phyloP scores from a whole-genome alignment of 805 yeast species.

The Suhomyces sp. region DNA sequence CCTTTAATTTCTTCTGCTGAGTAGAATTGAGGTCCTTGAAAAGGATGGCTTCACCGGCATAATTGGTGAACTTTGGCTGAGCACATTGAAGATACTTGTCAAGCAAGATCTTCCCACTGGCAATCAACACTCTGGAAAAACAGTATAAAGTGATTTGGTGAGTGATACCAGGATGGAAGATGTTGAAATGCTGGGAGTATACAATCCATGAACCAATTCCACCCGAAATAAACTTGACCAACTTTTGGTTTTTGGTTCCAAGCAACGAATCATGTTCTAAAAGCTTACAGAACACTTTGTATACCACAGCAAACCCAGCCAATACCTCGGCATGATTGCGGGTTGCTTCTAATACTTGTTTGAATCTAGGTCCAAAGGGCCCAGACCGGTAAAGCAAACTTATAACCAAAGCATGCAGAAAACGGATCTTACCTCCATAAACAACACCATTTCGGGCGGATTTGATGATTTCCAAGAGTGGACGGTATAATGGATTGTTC shows the following conservation, averaged over 20 bases:
- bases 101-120: conserved; percentile 52
- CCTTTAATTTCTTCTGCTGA: conserved; percentile 36
- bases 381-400: conserved; percentile 56
- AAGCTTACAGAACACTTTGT: conserved; percentile 40
- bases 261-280: conserved; percentile 32
- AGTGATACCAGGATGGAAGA: conserved; percentile 51
- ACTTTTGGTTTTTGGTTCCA: conserved; percentile 27
- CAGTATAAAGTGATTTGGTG: conserved; percentile 76
- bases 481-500: conserved; percentile 22
- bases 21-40: conserved; percentile 28
- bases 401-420: conserved; percentile 65
- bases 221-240: conserved; percentile 40
- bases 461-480: conserved; percentile 35
- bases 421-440: conserved; percentile 61
- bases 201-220: conserved; percentile 43
- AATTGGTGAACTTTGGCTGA: conserved; percentile 31
- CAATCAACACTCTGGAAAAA: conserved; percentile 65
- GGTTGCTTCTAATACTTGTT: conserved; percentile 51
- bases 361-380: conserved; percentile 44
- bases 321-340: conserved; percentile 54
- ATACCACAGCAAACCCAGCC: conserved; percentile 55
- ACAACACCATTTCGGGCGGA: conserved; percentile 50
- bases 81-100: conserved; percentile 36
- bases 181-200: conserved; percentile 44
- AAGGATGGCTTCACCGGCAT: conserved; percentile 17